phyloP scores from a whole-genome alignment of 305 asterid genomes.

The Fraxinus xanthoxyloides region DNA sequence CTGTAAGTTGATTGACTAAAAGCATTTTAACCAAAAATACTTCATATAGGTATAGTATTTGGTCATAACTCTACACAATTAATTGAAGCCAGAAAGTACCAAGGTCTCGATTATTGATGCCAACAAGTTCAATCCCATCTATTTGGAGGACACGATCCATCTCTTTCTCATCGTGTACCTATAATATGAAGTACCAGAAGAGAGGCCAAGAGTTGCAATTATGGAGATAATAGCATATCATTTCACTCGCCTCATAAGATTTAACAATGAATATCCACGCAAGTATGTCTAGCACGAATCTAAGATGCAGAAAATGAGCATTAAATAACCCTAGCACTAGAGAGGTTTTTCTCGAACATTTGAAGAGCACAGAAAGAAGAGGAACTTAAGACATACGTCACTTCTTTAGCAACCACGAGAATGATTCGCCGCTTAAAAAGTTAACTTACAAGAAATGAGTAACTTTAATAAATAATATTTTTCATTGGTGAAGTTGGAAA shows the following conservation, averaged over 20 bases:
- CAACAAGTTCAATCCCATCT: conserved; percentile 82
- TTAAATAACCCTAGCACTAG: background rate
- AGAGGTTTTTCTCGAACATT: background rate
- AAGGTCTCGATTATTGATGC: conserved; percentile 91
- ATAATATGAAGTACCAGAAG: conserved; percentile 26
- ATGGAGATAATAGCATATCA: background rate
- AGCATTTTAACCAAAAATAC: background rate
- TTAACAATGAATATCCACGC: background rate
- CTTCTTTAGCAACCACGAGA: background rate
- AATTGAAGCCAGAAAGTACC: conserved; percentile 42
- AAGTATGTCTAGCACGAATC: background rate
- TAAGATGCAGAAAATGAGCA: background rate
- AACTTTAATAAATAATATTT: background rate
- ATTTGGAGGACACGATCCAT: conserved; percentile 86
- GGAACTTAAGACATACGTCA: background rate
- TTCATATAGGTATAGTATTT: background rate
- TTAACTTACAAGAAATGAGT: background rate
- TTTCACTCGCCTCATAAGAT: background rate
- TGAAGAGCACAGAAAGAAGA: background rate
- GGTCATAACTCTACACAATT: conserved; percentile 9
- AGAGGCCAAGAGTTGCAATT: conserved; percentile 14
- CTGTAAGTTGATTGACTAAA: background rate
- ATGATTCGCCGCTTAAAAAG: background rate
- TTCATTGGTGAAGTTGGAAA: background rate
- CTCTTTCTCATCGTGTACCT: conserved; percentile 95